Conservation (phyloP, 192 early-diverging fungal genomes). For the Coemansia brasiliensis region DNA sequence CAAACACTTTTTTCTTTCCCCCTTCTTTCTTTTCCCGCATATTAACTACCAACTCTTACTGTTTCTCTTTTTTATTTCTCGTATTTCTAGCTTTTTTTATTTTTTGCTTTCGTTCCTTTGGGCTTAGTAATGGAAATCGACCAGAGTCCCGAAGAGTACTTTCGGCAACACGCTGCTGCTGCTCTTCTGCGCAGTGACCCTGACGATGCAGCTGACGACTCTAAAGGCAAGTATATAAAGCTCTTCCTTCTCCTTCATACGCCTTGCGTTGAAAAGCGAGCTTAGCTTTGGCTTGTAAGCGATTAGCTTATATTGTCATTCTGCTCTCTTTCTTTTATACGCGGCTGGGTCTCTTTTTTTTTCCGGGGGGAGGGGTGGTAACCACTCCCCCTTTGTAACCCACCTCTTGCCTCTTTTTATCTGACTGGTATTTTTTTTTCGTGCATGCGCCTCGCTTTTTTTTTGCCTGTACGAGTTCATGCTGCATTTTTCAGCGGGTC, state of each 20-base stretch:
- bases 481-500: background rate
- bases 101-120: too few species aligned
- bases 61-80: conserved; percentile 33
- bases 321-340: conserved; percentile 5
- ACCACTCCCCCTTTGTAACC: background rate
- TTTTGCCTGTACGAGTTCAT: conserved; percentile 1
- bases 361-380: background rate
- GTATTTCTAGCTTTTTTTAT: conserved; percentile 18
- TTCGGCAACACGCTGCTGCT: conserved; percentile 43
- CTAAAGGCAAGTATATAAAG: conserved; percentile 21
- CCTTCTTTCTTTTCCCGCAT: conserved; percentile 1
- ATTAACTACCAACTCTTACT: conserved; percentile 10
- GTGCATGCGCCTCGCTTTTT: conserved; percentile 10
- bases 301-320: conserved; percentile 5
- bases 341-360: background rate
- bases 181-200: conserved; percentile 32
- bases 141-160: conserved; percentile 53
- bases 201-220: conserved; percentile 34
- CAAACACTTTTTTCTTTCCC: conserved; percentile 1
- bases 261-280: too few species aligned
- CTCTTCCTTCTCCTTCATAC: too few species aligned
- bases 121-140: conserved; percentile 32
- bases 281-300: background rate
- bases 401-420: background rate
- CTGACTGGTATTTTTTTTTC: conserved; percentile 3